Percentiles rank a stretch among this genome's conserved stretches.
phyloP scores from a whole-genome alignment of 441 rosid species.

The Erysimum pusillum region DNA sequence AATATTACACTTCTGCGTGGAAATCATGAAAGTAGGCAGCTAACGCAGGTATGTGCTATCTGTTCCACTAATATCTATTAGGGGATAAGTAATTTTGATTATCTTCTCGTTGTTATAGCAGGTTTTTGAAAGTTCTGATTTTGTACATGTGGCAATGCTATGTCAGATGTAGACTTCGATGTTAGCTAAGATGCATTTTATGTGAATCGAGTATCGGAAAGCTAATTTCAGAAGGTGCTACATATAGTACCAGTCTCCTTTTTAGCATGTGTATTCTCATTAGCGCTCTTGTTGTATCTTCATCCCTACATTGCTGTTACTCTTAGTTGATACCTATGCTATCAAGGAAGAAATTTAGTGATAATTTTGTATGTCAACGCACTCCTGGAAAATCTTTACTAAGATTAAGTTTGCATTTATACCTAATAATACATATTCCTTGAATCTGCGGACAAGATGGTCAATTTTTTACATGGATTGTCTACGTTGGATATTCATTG shows the following conservation, averaged over 20 bases:
- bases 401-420: neutral
- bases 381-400: neutral
- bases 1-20: slow-evolving; percentile 97
- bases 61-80: slow-evolving; percentile 21
- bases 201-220: slow-evolving; percentile 38
- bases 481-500: neutral
- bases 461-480: neutral
- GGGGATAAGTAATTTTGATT: slow-evolving; percentile 20
- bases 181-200: slow-evolving; percentile 42
- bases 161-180: slow-evolving; percentile 39
- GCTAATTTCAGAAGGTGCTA: slow-evolving; percentile 39
- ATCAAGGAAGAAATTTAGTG: slow-evolving; percentile 11
- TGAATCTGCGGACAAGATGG: neutral
- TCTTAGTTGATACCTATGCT: slow-evolving; percentile 22
- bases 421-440: slow-evolving; percentile 1
- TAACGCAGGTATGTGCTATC: slow-evolving; percentile 80
- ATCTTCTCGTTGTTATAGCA: slow-evolving; percentile 39
- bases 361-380: slow-evolving; percentile 9
- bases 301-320: neutral
- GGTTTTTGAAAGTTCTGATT: slow-evolving; percentile 35
- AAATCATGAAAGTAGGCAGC: slow-evolving; percentile 99
- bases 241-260: slow-evolving; percentile 31
- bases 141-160: slow-evolving; percentile 37
- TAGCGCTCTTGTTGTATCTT: slow-evolving; percentile 22
- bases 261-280: slow-evolving; percentile 14